phyloP scores from a whole-genome alignment of 2,329 filamentous ascomycete species.

The Cryoendolithus antarcticus region DNA sequence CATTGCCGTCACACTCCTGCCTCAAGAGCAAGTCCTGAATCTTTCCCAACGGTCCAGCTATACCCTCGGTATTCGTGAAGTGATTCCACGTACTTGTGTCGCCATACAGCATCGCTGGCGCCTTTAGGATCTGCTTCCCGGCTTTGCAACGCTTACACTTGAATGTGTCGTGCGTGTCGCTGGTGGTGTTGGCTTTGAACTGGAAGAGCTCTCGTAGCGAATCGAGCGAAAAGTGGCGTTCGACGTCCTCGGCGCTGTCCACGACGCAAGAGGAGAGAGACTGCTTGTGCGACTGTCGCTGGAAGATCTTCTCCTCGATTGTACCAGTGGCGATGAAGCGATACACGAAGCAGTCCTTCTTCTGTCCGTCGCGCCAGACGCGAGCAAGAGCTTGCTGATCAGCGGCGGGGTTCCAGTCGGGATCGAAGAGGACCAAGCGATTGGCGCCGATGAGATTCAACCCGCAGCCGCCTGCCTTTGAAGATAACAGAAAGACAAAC shows the following conservation, averaged over 20 bases:
- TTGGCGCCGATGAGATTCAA: conserved; percentile 93
- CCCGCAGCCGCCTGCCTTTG: conserved; percentile 92
- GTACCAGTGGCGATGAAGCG: conserved; percentile 98
- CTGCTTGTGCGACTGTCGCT: conserved; percentile 96
- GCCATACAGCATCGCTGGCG: conserved; percentile 88
- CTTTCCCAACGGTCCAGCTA: conserved; percentile 48
- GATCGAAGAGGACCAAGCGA: conserved; percentile 88
- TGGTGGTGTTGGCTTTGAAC: conserved; percentile 70
- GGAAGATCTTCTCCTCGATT: conserved; percentile 98
- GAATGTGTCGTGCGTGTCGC: conserved; percentile 96
- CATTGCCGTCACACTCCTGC: conserved; percentile 66
- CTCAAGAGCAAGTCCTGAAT: conserved; percentile 87
- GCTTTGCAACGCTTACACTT: conserved; percentile 87
- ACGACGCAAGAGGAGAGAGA: conserved; percentile 92
- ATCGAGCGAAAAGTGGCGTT: conserved; percentile 89
- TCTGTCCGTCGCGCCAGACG: conserved; percentile 97
- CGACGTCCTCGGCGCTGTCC: conserved; percentile 90
- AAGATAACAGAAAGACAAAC: conserved; percentile 91
- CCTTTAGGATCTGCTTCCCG: conserved; percentile 77
- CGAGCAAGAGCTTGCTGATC: conserved; percentile 94
- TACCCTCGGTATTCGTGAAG: conserved; percentile 61
- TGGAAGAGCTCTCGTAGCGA: conserved; percentile 87
- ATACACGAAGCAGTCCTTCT: conserved; percentile 98
- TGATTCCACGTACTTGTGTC: conserved; percentile 99
- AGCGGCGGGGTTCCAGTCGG: conserved; percentile 88